Base-by-base conservation (phyloP, 176 grass and related monocot genomes). In the Coix lacrymajobi region DNA sequence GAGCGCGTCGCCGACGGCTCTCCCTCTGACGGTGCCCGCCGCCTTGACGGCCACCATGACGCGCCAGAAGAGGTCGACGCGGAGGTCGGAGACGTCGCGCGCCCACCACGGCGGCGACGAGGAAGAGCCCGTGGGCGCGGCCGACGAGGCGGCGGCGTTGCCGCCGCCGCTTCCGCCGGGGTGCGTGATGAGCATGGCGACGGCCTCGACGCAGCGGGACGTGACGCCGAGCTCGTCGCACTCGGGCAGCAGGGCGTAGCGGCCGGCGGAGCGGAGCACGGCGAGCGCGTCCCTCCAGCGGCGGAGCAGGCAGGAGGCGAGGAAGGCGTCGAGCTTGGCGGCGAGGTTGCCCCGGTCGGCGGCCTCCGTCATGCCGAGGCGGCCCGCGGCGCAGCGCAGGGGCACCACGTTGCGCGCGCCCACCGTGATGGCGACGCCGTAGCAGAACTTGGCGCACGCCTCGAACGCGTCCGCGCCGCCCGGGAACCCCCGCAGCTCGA, bases 31-130 rank as follows among this genome's bases (percentile, higher is more conserved):
- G 71, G 76, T 65, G 3, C 91, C 89, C 0, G 87, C 75, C 5
- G 91, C 92, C 78, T 90, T 97, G n/a, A 94, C 89, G 26, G 89
- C 85, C 40, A 92, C 82, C 89, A 97, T 94, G 69, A 97, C 77
- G 48, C 94, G 83, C 89, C 94, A 94, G 81, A 90, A 97, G 17
- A 91, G 84, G 71, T 92, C 94, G 16, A 90, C 73, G 32, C 74
- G 75, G 34, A 97, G 84, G 34, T 91, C 87, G 17, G 84, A 51
- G 41, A 93, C 32, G 70, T 93, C 94, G 0, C 76, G 64, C 3
- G 36, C 89, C 94, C 89, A 97, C 91, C 87, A 85, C 46, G 22
- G 85, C 40, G 48, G 29, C 64, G 78, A 82, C 16, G 44, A 83
- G 28, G 77, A 82, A 25, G 22, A 73, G 63, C 20, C 14, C 30